phyloP scores from a whole-genome alignment of 1,139 yeast genomes.

The Yamadazyma epiphylla region DNA sequence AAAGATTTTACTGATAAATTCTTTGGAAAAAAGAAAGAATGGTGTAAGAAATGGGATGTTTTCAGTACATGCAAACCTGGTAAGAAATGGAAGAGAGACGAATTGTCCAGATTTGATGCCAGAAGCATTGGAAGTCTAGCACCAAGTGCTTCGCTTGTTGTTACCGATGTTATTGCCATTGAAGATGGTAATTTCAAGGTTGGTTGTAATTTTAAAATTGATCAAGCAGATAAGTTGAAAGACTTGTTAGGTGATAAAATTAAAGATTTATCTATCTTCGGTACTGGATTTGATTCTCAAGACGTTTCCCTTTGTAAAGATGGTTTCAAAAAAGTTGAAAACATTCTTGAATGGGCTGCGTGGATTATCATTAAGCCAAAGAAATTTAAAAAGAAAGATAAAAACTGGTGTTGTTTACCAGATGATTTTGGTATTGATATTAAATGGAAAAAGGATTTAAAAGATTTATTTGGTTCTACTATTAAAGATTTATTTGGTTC shows the following conservation, averaged over 20 bases:
- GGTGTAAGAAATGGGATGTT: slow-evolving; percentile 6
- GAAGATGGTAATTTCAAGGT: slow-evolving; percentile 16
- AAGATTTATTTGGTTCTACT: slow-evolving; percentile 11
- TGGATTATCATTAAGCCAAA: slow-evolving; percentile 17
- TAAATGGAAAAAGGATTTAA: slow-evolving; percentile 13
- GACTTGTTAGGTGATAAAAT: slow-evolving; percentile 12
- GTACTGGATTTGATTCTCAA: slow-evolving; percentile 18
- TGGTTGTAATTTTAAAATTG: slow-evolving; percentile 19
- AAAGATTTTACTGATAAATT: slow-evolving; percentile 1
- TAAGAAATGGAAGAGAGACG: slow-evolving; percentile 1
- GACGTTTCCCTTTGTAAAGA: slow-evolving; percentile 12
- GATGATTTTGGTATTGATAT: slow-evolving; percentile 19
- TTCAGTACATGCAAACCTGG: slow-evolving; percentile 1
- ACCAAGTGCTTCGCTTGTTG: slow-evolving; percentile 21
- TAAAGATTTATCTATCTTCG: slow-evolving; percentile 13
- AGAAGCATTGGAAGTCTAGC: slow-evolving; percentile 10
- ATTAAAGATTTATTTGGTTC: slow-evolving; percentile 15
- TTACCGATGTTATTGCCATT: slow-evolving; percentile 17
- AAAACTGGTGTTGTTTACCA: slow-evolving; percentile 23
- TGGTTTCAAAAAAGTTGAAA: slow-evolving; percentile 6
- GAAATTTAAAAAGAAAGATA: slow-evolving; percentile 3
- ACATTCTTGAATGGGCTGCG: slow-evolving; percentile 17
- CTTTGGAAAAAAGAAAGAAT: slow-evolving; percentile 2
- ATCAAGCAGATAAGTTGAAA: slow-evolving; percentile 15
- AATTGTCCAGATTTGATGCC: slow-evolving; percentile 4